Conservation (phyloP, 768 basidiomycete species). For the Mycena metata region DNA sequence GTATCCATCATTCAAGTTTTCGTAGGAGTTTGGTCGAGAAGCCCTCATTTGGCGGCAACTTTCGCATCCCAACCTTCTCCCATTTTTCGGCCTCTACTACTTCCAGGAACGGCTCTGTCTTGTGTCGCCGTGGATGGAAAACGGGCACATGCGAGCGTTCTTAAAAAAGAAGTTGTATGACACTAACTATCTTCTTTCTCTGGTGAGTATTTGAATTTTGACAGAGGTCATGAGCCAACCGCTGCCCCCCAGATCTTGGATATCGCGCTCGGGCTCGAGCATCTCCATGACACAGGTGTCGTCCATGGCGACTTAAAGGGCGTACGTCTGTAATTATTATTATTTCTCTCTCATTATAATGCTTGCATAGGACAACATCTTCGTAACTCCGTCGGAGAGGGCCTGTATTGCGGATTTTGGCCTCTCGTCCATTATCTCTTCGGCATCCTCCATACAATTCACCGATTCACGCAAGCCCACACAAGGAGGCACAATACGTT, state of each 20-base stretch:
- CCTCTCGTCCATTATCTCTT: not conserved
- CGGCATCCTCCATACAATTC: not conserved
- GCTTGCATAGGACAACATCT: too few relatives aligned
- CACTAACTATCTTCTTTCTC: not conserved
- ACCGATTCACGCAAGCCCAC: not conserved
- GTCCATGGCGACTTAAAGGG: not conserved
- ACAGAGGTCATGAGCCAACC: not conserved
- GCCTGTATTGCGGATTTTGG: not conserved
- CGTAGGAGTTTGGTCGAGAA: constrained; percentile 31
- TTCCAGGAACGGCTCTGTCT: constrained; percentile 37
- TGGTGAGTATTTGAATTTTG: not conserved
- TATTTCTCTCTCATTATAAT: too few relatives aligned
- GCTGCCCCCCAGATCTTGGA: not conserved
- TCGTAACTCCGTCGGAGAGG: too few relatives aligned
- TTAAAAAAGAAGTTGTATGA: not conserved
- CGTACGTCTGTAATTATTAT: too few relatives aligned
- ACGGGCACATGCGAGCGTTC: constrained; percentile 16
- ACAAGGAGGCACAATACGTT: not conserved
- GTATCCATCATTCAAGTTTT: not conserved
- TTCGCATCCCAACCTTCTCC: constrained; percentile 40
- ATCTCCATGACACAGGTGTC: not conserved
- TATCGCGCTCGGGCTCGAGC: not conserved
- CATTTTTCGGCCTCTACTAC: constrained; percentile 41
- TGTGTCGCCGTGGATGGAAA: constrained; percentile 21
- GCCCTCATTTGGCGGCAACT: constrained; percentile 40